Base-by-base conservation (phyloP, 2,329 filamentous ascomycete species). In the Stachybotrys chartarum region DNA sequence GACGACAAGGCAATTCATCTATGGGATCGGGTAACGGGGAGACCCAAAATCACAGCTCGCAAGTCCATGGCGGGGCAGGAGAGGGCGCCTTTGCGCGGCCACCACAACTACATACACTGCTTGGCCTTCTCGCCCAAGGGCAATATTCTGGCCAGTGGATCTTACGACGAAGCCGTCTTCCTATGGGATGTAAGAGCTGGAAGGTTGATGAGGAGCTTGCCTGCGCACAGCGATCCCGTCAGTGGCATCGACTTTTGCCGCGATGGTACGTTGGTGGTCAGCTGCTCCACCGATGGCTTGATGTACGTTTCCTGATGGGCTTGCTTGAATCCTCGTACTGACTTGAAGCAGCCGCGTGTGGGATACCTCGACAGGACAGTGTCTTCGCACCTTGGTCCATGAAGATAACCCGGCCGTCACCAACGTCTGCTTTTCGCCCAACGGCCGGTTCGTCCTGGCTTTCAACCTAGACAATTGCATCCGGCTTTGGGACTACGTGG, bases 121-220 rank as follows among this genome's bases (percentile, higher is more conserved):
- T 78, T 99, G 39, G 91, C 92, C 6, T 97, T 97, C 71, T 93
- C 90, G n/a, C 94, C 94, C 1, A 97, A 97, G 70, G 94, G 94
- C 30, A 99, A 99, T 67, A 96, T 97, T 68, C 82, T 99, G 39
- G 94, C 92, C 16, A 95, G 90, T 61, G 94, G 94, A 12, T 95
- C 90, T 60, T 97, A 97, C 72, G 94, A 99, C 63, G 94, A 99
- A 75, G 94, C 94, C 5, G 91, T 99, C 0, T 97, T 96, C 61
- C 74, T 99, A 6, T 99, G 94, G 94, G 94, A 99, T 70, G 90
- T 97, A 14, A 82, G 94, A 14, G 90, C 91, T 0, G 92, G 91
- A 0, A 80, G 87, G 24, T 78, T 94, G 39, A 96, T 99, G 91
- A 83, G 91, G 54, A 92, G 88, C 59, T 74, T 99, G 44, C 94